Percentiles rank a stretch among this genome's conserved stretches.
phyloP scores from a whole-genome alignment of 257 asterid genomes.

The Lantana camara region DNA sequence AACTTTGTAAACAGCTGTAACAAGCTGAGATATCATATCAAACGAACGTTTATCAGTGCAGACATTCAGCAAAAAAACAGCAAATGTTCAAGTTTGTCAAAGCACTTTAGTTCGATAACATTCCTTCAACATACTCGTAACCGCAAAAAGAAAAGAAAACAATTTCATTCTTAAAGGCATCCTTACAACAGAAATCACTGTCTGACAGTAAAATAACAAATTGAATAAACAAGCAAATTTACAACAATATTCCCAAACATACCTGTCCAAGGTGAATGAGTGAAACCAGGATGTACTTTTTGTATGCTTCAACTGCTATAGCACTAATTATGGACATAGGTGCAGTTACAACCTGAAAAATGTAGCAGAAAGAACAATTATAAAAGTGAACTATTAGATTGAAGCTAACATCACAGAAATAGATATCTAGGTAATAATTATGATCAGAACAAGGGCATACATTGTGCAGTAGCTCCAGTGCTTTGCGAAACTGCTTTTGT shows the following conservation, averaged over 20 bases:
- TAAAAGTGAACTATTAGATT: conserved; percentile 3
- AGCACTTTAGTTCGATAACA: conserved; percentile 1
- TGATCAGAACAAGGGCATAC: conserved; percentile 42
- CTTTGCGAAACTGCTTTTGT: conserved; percentile 78
- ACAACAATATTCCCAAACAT: conserved; percentile 19
- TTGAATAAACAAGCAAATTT: neutral
- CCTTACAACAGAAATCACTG: neutral
- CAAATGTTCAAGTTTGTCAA: conserved; percentile 2
- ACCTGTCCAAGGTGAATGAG: conserved; percentile 96
- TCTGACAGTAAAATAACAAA: conserved; percentile 9
- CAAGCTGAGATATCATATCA: conserved; percentile 1
- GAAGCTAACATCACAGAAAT: neutral
- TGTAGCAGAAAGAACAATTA: conserved; percentile 19
- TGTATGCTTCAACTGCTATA: conserved; percentile 96
- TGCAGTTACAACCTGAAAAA: conserved; percentile 87
- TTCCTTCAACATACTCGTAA: conserved; percentile 7
- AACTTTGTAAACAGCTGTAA: conserved; percentile 1
- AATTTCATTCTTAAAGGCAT: neutral
- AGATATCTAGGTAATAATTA: conserved; percentile 10
- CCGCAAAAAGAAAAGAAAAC: conserved; percentile 2
- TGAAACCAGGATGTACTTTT: conserved; percentile 81
- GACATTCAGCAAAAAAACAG: no score
- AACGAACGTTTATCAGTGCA: no score
- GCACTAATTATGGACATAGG: conserved; percentile 85
- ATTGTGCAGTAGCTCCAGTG: conserved; percentile 86